These are phyloP conservation scores for Lactifluus pinguis DNA, from an alignment of 768 basidiomycete species.

Conservation along the genomic window DNA sequence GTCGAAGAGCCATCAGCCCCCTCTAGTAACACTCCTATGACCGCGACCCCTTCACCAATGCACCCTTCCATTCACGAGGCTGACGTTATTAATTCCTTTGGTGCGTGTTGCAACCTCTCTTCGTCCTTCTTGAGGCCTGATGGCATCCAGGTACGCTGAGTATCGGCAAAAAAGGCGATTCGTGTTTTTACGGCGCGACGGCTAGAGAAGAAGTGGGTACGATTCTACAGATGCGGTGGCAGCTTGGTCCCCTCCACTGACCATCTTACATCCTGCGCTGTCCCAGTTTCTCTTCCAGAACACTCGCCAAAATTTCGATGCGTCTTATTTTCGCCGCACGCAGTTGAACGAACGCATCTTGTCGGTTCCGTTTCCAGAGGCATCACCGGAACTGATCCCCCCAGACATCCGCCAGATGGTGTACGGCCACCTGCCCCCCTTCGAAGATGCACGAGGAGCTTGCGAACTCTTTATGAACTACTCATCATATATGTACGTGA, in stretches of 20 bases:
- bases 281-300: constrained; percentile 2
- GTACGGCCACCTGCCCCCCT: constrained; percentile 41
- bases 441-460: constrained; percentile 49
- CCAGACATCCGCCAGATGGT: constrained; percentile 33
- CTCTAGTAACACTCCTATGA: background rate
- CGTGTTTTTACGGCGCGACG: constrained; percentile 52
- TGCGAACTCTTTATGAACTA: constrained; percentile 59
- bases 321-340: constrained; percentile 11
- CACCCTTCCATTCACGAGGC: constrained; percentile 23
- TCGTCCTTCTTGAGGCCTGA: background rate
- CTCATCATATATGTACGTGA: constrained; percentile 39
- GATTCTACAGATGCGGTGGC: constrained; percentile 21
- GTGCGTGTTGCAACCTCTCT: constrained; percentile 23
- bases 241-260: constrained; percentile 14
- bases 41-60: background rate
- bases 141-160: constrained; percentile 42
- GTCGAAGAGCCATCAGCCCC: background rate
- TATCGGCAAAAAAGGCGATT: constrained; percentile 45
- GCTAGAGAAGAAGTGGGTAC: constrained; percentile 55
- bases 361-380: constrained; percentile 17
- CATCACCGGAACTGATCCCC: constrained; percentile 11
- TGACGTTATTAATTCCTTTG: constrained; percentile 40
- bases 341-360: constrained; percentile 16
- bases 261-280: background rate
- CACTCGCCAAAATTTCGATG: background rate